Conservation (phyloP, 1,284 basidiomycete genomes). For the Ceratobasidium theobromae region DNA sequence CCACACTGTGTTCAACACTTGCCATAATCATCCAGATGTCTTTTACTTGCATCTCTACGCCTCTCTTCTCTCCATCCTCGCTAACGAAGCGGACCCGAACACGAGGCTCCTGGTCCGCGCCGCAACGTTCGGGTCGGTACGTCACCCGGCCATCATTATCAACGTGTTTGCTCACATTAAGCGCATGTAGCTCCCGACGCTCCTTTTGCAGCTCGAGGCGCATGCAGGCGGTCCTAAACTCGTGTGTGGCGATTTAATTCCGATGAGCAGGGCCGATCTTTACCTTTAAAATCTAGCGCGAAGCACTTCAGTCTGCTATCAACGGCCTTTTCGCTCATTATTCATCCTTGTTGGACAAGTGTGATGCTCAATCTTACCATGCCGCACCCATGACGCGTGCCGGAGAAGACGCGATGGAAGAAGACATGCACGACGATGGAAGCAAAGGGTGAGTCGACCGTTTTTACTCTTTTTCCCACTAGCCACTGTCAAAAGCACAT, state of each 20-base stretch:
- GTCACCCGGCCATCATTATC: neutral
- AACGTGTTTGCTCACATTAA: constrained; percentile 19
- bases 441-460: constrained; percentile 13
- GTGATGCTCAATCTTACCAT: constrained; percentile 27
- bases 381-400: constrained; percentile 6
- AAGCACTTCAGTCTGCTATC: constrained; percentile 29
- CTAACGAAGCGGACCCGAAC: constrained; percentile 10
- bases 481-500: neutral
- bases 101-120: constrained; percentile 25
- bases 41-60: constrained; percentile 14
- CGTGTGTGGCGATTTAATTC: constrained; percentile 15
- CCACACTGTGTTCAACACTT: constrained; percentile 10
- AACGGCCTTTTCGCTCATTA: constrained; percentile 17
- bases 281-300: constrained; percentile 15
- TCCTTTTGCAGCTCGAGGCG: constrained; percentile 25
- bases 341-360: constrained; percentile 30
- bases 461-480: neutral
- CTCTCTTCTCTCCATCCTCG: constrained; percentile 12
- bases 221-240: constrained; percentile 9
- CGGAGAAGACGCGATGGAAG: constrained; percentile 25
- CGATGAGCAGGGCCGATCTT: constrained; percentile 1
- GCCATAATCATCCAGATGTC: neutral
- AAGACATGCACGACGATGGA: constrained; percentile 19
- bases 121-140: constrained; percentile 20
- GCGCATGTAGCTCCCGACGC: constrained; percentile 17